phyloP scores from a whole-genome alignment of 2,329 filamentous ascomycete genomes.

The Trematosphaeria pertusa region DNA sequence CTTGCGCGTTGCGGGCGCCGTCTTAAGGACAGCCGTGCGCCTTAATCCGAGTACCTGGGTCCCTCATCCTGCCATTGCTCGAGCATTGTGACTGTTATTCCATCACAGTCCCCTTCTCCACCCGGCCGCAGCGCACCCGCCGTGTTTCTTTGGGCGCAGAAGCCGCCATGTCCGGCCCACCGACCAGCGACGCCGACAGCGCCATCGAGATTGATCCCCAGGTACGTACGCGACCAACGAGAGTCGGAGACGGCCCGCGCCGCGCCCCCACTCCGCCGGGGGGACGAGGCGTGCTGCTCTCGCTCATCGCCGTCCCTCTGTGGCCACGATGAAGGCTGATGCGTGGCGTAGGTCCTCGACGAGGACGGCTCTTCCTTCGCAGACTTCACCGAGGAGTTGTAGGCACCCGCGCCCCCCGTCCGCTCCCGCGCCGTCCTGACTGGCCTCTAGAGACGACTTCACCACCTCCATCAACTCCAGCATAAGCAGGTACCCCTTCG shows the following conservation, averaged over 20 bases:
- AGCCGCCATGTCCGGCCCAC: background rate
- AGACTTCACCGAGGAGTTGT: slow-evolving; percentile 26
- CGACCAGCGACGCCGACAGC: slow-evolving; percentile 1
- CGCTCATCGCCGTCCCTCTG: background rate
- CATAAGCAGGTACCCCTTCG: slow-evolving; percentile 23
- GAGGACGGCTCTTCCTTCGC: slow-evolving; percentile 22
- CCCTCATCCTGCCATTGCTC: background rate
- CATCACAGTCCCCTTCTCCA: background rate
- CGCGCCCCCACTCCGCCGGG: background rate
- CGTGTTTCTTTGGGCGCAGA: background rate
- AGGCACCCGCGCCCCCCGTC: background rate
- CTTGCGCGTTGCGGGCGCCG: background rate
- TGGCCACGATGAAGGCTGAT: slow-evolving; percentile 6
- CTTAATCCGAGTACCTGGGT: background rate
- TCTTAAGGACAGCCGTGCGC: background rate
- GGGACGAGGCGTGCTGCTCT: too few species aligned
- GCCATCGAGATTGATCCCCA: background rate
- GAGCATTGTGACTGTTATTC: background rate
- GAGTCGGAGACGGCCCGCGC: background rate
- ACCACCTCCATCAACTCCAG: slow-evolving; percentile 18
- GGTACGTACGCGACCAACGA: slow-evolving; percentile 17
- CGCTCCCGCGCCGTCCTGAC: background rate
- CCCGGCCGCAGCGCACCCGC: background rate
- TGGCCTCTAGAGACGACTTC: slow-evolving; percentile 14
- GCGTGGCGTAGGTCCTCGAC: slow-evolving; percentile 10